A percentile compares a stretch with the other conserved stretches of the same genome.
phyloP scores from a whole-genome alignment of 1,139 yeast genomes.

The Hansenula lynferdii region DNA sequence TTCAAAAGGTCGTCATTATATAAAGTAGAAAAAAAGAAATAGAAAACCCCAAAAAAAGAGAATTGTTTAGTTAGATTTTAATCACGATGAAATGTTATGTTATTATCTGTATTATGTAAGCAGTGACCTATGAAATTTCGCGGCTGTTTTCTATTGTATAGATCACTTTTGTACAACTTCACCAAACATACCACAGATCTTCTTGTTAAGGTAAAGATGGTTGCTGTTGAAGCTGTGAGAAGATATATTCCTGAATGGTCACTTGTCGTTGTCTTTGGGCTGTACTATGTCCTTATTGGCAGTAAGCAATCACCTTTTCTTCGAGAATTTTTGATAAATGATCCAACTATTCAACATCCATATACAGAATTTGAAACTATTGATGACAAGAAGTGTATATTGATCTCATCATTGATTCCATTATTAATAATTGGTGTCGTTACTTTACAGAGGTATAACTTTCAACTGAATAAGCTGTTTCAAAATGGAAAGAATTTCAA shows the following conservation, averaged over 20 bases:
- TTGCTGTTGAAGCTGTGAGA: background rate
- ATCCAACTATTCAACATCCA: constrained; percentile 8
- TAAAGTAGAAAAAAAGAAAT: no score
- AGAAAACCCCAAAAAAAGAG: no score
- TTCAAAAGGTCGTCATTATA: no score
- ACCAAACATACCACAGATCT: background rate
- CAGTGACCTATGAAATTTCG: no score
- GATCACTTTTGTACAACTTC: background rate
- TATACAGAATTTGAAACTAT: constrained; percentile 6
- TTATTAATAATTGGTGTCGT: background rate
- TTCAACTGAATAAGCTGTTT: constrained; percentile 1
- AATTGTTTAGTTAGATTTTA: no score
- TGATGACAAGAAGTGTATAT: constrained; percentile 4
- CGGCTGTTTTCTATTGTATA: no score
- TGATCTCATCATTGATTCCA: constrained; percentile 7
- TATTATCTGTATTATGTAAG: no score
- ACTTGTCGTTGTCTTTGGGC: background rate
- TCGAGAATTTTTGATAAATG: constrained; percentile 5
- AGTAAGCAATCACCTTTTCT: constrained; percentile 2
- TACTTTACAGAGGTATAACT: background rate
- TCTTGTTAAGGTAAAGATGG: background rate
- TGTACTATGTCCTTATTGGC: background rate
- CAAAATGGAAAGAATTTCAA: constrained; percentile 3
- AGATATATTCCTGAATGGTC: constrained; percentile 3
- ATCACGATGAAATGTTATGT: no score